These are phyloP conservation scores for Neofusicoccum cordaticola DNA, from an alignment of 2,329 filamentous ascomycete genomes.

Conservation along the genomic window DNA sequence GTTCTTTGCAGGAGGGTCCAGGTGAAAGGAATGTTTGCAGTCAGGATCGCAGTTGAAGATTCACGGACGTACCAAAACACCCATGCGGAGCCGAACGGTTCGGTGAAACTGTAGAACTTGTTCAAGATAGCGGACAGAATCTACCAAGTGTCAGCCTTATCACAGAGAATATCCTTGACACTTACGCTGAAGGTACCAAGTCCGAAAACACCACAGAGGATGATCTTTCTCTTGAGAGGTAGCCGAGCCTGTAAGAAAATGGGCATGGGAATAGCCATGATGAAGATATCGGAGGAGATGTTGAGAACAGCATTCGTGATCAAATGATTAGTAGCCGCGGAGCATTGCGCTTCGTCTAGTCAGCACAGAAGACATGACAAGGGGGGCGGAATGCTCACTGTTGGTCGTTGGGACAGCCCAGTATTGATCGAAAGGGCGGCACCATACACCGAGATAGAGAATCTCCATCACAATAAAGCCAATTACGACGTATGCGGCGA, in stretches of 20 bases:
- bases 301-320: slow-evolving; percentile 44
- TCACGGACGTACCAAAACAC: slow-evolving; percentile 60
- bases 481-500: slow-evolving; percentile 45
- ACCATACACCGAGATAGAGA: slow-evolving; percentile 55
- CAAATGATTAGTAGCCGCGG: slow-evolving; percentile 39
- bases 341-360: slow-evolving; percentile 39
- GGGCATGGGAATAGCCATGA: slow-evolving; percentile 47
- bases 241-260: slow-evolving; percentile 45
- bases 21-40: slow-evolving; percentile 60
- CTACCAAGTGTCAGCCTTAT: neutral
- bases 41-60: slow-evolving; percentile 57
- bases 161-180: slow-evolving; percentile 1
- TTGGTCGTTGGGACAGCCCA: slow-evolving; percentile 48
- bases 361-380: neutral
- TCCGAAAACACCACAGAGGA: slow-evolving; percentile 55
- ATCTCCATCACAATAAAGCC: slow-evolving; percentile 51
- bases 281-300: slow-evolving; percentile 46
- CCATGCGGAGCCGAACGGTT: slow-evolving; percentile 56
- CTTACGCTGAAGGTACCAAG: slow-evolving; percentile 42
- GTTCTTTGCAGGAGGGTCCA: slow-evolving; percentile 56
- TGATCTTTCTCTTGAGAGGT: slow-evolving; percentile 50
- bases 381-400: neutral
- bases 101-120: slow-evolving; percentile 60
- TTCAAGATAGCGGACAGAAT: slow-evolving; percentile 50
- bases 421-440: slow-evolving; percentile 52